Evolutionary conservation across 495 filamentous ascomycete genomes (phyloP), one percentile per base, ranked within the genome.

Genomic region (Neurospora sp.): DNA sequence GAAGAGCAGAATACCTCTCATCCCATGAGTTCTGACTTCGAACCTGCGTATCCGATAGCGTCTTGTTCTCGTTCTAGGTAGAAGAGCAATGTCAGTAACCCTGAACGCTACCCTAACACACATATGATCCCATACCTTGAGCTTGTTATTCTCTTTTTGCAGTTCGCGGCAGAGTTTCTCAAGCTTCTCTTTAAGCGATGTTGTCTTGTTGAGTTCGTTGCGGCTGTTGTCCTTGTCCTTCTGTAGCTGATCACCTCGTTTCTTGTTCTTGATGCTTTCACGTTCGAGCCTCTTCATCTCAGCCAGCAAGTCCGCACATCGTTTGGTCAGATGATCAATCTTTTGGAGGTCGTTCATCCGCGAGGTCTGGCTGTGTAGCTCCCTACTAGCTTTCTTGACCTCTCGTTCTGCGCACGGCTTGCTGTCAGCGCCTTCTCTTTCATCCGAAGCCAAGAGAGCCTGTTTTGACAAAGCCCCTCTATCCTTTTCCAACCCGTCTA

Each of bases 211-310:
- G 70, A 97, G 86, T 80, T 99, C 96, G 44, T 90, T 91, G 74
- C 92, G 89, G 22, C 89, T 89, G 74, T 92, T 90, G 81, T 99
- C 96, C 80, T 96, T 96, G 75, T 99, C 96, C 81, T 98, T 98
- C 82, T 99, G 96, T 72, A 98, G 80, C 77, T 94, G 92, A 82
- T 99, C 96, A 18, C 91, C 93, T 10, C 94, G 91, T 82, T 98
- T 99, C 84, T 97, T 97, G 78, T 94, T 94, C 83, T 97, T 98
- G 48, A 91, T 86, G 77, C 97, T 93, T 71, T 98, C 96, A 39
- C 94, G 91, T 79, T 98, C 95, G 73, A 96, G 87, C 70, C 93
- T 90, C 78, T 97, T 97, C 93, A 99, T 96, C 72, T 97, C 93
- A 46, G 91, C 90, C 70, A 97, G 85, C 3, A 98, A 88, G 74